Conservation (phyloP, 1,139 yeast species). For the Blastobotrys serpentis region DNA sequence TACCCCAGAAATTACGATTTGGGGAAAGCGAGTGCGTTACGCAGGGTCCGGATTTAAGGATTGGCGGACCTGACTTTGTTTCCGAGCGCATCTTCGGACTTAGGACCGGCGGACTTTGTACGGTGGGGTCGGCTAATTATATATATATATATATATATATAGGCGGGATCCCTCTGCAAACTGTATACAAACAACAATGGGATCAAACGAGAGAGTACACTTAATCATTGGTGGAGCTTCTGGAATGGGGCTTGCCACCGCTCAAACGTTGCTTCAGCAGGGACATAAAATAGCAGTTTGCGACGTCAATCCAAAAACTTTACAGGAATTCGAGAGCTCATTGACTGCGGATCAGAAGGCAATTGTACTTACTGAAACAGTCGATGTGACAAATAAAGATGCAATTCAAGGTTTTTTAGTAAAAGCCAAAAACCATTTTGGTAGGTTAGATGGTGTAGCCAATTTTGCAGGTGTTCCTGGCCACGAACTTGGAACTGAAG, state of each 20-base stretch:
- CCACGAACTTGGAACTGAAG: background rate
- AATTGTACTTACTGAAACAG: background rate
- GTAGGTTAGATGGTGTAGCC: conserved; percentile 4
- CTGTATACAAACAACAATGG: no score
- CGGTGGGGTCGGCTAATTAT: no score
- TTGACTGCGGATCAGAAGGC: background rate
- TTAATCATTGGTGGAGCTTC: conserved; percentile 8
- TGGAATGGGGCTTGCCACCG: conserved; percentile 11
- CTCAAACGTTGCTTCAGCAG: background rate
- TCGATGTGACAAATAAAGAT: conserved; percentile 1
- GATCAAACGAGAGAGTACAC: no score
- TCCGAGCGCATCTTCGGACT: no score
- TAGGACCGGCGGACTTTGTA: no score
- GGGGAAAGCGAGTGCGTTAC: no score
- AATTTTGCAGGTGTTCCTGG: conserved; percentile 8
- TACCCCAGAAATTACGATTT: no score
- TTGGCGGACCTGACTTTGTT: no score
- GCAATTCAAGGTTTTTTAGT: background rate
- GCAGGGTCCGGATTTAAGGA: no score
- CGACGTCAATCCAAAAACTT: background rate
- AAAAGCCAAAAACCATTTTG: background rate
- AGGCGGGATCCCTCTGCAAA: no score
- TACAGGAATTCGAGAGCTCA: background rate
- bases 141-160: no score
- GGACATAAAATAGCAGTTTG: conserved; percentile 1